A percentile compares a stretch with the other conserved stretches of the same genome.
Conservation (phyloP, 2,329 filamentous ascomycete genomes). For the Alternaria consortialis region DNA sequence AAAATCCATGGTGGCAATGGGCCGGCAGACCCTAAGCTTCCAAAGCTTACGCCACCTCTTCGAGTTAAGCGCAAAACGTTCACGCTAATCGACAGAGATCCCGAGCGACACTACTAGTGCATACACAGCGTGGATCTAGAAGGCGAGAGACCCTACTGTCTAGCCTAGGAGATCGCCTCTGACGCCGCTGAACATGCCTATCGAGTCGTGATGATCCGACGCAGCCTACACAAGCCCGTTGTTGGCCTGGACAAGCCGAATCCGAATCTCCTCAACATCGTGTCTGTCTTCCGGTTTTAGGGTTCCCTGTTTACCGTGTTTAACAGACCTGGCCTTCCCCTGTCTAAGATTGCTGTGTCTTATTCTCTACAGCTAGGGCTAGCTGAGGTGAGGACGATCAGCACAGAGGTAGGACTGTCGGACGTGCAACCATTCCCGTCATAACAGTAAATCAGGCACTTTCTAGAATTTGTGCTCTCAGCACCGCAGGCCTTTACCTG, state of each 20-base stretch:
- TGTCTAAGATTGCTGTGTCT: conserved; percentile 20
- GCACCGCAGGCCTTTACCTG: conserved; percentile 4
- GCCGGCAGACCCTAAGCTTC: too few relatives aligned
- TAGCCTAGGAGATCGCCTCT: conserved; percentile 13
- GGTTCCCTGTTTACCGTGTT: conserved; percentile 19
- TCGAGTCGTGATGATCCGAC: conserved; percentile 17
- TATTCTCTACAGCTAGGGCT: conserved; percentile 14
- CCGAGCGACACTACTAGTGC: conserved; percentile 8
- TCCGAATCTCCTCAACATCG: conserved; percentile 24
- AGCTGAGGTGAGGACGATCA: conserved; percentile 19
- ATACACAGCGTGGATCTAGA: conserved; percentile 22
- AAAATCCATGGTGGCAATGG: too few relatives aligned
- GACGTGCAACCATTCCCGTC: neutral
- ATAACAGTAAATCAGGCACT: conserved; percentile 7
- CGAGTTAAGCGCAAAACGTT: conserved; percentile 7
- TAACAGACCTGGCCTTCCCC: conserved; percentile 10
- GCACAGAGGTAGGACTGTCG: conserved; percentile 15
- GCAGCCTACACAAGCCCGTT: conserved; percentile 10
- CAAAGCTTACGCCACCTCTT: neutral
- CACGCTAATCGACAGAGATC: conserved; percentile 11
- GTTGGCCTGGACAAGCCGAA: conserved; percentile 11
- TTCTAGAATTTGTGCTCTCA: conserved; percentile 13
- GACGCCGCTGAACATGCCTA: conserved; percentile 5
- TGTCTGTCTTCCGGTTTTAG: conserved; percentile 17
- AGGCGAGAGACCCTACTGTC: conserved; percentile 14